Percentiles rank a stretch among this genome's conserved stretches.
Conservation (phyloP, 805 yeast species). For the Myxozyma sirexii region DNA sequence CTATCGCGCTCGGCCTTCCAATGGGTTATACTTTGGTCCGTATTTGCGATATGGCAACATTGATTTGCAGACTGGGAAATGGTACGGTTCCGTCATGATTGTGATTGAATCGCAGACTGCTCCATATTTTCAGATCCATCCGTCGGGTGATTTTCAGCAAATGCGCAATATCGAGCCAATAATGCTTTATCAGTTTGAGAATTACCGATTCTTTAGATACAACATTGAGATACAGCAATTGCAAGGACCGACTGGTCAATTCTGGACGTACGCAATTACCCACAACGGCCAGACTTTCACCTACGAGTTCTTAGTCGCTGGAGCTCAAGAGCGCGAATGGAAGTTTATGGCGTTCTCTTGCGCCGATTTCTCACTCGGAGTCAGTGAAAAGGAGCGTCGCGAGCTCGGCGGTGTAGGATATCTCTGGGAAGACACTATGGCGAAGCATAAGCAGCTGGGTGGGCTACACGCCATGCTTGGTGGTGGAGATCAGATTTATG, state of each 20-base stretch:
- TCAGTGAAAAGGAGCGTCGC: conserved; percentile 33
- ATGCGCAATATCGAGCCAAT: conserved; percentile 18
- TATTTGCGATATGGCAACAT: conserved; percentile 30
- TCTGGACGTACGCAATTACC: conserved; percentile 33
- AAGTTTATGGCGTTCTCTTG: conserved; percentile 34
- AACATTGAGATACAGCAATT: conserved; percentile 13
- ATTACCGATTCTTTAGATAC: conserved; percentile 24
- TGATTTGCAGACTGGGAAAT: conserved; percentile 23
- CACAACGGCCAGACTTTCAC: conserved; percentile 25
- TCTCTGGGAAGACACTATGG: conserved; percentile 83
- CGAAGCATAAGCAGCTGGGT: conserved; percentile 59
- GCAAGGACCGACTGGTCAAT: conserved; percentile 9
- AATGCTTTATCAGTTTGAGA: conserved; percentile 19
- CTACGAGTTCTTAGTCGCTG: conserved; percentile 31
- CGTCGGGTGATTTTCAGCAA: conserved; percentile 21
- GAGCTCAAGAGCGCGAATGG: conserved; percentile 25
- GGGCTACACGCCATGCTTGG: conserved; percentile 93
- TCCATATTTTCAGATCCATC: conserved; percentile 31
- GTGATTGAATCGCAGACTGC: conserved; percentile 17
- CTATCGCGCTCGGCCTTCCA: conserved; percentile 26
- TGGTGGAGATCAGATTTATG: conserved; percentile 95
- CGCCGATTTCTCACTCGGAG: conserved; percentile 33
- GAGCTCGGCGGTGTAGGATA: conserved; percentile 64
- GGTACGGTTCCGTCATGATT: conserved; percentile 31
- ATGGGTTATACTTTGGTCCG: conserved; percentile 31